These are phyloP conservation scores for Ormosia emarginata DNA, from an alignment of 306 rosid genomes.

Conservation along the genomic window DNA sequence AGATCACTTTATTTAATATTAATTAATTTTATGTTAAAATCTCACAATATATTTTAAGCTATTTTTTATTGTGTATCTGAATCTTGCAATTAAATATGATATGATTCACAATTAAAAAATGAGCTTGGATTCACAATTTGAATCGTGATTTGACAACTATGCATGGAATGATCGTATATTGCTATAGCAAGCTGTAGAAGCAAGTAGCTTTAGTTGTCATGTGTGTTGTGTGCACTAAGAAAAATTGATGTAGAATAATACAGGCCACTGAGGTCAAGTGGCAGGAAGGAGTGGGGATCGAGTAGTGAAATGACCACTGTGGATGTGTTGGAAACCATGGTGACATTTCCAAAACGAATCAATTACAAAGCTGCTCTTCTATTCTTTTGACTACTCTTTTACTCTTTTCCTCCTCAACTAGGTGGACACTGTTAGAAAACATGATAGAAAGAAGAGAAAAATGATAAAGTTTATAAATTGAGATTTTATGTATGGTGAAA, in stretches of 20 bases:
- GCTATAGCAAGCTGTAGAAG: not conserved
- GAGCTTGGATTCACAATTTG: no score
- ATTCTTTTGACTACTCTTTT: not conserved
- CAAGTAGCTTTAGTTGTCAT: not conserved
- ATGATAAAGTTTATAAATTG: no score
- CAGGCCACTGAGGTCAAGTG: not conserved
- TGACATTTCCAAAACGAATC: not conserved
- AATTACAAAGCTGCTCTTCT: not conserved
- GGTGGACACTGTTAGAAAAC: no score
- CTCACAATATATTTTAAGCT: no score
- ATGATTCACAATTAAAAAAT: no score
- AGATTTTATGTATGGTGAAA: no score
- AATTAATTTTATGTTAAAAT: no score
- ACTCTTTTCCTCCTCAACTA: no score
- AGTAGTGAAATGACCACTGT: not conserved
- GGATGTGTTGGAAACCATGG: constrained; percentile 4
- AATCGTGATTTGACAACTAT: not conserved
- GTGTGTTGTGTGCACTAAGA: not conserved
- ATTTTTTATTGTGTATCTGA: not conserved
- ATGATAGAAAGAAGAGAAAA: no score
- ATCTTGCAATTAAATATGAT: no score
- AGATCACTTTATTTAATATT: no score
- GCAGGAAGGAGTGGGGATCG: not conserved
- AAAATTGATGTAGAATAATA: not conserved
- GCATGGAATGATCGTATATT: no score